Percentiles rank a stretch among this genome's conserved stretches.
Evolutionary conservation across 2,329 filamentous ascomycete species (phyloP).

Genomic region (Xylariaceae sp.): DNA sequence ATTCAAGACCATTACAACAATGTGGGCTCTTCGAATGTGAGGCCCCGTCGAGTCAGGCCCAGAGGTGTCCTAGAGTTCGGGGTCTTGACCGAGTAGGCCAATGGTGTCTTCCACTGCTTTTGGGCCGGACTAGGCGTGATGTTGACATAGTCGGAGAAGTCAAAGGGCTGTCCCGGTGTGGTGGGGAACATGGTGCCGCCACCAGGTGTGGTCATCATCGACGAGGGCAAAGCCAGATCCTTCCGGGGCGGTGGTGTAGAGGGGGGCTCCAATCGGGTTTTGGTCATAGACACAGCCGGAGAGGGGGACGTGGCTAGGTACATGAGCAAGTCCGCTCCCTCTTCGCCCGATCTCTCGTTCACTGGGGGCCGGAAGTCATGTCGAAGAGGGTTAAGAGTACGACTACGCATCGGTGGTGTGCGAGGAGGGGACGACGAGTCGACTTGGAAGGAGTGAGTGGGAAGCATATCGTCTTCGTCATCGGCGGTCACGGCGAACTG

Average conservation of each 20-base stretch:
- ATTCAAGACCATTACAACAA: slow-evolving; percentile 14
- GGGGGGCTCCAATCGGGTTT: slow-evolving; percentile 59
- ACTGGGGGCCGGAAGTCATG: slow-evolving; percentile 41
- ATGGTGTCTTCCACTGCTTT: slow-evolving; percentile 78
- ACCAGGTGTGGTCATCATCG: slow-evolving; percentile 82
- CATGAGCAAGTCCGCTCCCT: slow-evolving; percentile 73
- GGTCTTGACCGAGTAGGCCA: slow-evolving; percentile 40
- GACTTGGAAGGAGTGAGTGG: slow-evolving; percentile 65
- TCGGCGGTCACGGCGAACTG: slow-evolving; percentile 62
- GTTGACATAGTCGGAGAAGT: slow-evolving; percentile 96
- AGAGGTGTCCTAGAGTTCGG: slow-evolving; percentile 47
- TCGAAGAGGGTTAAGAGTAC: slow-evolving; percentile 40
- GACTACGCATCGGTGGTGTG: slow-evolving; percentile 66
- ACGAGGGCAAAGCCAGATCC: slow-evolving; percentile 68
- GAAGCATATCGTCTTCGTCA: slow-evolving; percentile 78
- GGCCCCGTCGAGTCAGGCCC: slow-evolving; percentile 64
- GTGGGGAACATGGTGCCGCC: slow-evolving; percentile 64
- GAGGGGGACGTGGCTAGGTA: slow-evolving; percentile 91
- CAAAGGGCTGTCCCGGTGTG: slow-evolving; percentile 79
- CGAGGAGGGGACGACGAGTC: slow-evolving; percentile 76
- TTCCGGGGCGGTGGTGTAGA: slow-evolving; percentile 71
- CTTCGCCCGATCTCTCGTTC: slow-evolving; percentile 57
- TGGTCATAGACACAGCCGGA: slow-evolving; percentile 58
- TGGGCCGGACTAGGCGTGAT: slow-evolving; percentile 95
- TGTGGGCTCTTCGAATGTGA: slow-evolving; percentile 72